Evolutionary conservation across 768 basidiomycete genomes (phyloP).

Genomic region (Hygrocybe punicea): DNA sequence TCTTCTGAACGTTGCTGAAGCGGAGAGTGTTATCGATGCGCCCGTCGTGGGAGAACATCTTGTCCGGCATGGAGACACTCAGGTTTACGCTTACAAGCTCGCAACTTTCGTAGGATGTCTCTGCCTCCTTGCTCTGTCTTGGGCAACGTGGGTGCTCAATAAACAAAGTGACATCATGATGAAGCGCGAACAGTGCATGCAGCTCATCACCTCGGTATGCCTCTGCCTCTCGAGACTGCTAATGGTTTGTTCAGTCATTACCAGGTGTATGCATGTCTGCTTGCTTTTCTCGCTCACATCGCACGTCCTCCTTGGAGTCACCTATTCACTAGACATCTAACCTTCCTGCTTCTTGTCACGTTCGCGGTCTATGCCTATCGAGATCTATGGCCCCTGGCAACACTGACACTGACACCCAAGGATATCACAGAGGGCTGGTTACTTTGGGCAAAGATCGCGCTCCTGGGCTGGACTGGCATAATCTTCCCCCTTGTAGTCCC

Average conservation of each 20-base stretch:
- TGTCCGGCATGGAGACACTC: no score
- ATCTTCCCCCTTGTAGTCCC: conserved; percentile 53
- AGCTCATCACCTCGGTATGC: neutral
- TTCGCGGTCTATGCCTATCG: conserved; percentile 50
- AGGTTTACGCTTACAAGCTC: no score
- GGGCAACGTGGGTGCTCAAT: conserved; percentile 23
- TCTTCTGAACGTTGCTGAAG: no score
- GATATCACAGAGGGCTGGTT: conserved; percentile 45
- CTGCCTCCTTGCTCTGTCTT: conserved; percentile 11
- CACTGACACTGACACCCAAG: conserved; percentile 40
- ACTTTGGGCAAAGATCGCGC: conserved; percentile 48
- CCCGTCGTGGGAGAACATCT: no score
- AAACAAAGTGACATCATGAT: no score
- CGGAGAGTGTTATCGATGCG: no score
- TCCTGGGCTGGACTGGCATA: conserved; percentile 43
- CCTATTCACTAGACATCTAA: conserved; percentile 25
- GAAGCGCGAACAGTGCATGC: neutral
- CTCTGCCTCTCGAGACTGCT: neutral
- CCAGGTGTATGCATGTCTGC: conserved; percentile 42
- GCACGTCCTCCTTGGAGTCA: conserved; percentile 30
- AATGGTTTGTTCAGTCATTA: neutral
- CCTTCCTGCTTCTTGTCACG: conserved; percentile 28
- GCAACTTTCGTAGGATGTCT: neutral
- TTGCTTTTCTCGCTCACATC: conserved; percentile 38
- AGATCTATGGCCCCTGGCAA: conserved; percentile 56